Percentiles rank a stretch among this genome's conserved stretches.
Evolutionary conservation across 768 basidiomycete species (phyloP).

Genomic region (Pleurotus platypus): DNA sequence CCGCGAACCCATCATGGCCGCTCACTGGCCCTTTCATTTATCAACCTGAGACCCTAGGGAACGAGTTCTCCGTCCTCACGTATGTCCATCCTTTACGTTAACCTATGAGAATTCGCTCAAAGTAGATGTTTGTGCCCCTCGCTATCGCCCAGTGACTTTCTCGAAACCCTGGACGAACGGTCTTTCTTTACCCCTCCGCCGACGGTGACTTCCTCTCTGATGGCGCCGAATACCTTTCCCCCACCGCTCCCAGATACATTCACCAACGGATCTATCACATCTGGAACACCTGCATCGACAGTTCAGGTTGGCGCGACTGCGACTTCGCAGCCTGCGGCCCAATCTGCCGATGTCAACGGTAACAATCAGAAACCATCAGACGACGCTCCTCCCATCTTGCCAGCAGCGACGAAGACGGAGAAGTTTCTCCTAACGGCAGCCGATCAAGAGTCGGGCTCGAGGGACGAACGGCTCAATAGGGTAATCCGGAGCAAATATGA

Average conservation of each 20-base stretch:
- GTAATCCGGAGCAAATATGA: conserved; percentile 98
- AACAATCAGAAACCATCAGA: conserved; percentile 24
- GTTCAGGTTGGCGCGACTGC: neutral
- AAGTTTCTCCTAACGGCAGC: conserved; percentile 90
- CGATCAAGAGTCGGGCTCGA: conserved; percentile 87
- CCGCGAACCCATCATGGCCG: neutral
- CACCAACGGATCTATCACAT: conserved; percentile 3
- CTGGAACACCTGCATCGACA: conserved; percentile 10
- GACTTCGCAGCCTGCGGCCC: neutral
- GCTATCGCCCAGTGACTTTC: conserved; percentile 62
- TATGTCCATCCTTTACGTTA: conserved; percentile 28
- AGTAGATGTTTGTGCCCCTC: conserved; percentile 1
- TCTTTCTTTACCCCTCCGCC: conserved; percentile 70
- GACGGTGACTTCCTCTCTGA: conserved; percentile 22
- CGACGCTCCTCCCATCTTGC: conserved; percentile 52
- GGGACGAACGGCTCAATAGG: conserved; percentile 84
- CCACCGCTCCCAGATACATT: neutral
- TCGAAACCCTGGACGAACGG: conserved; percentile 83
- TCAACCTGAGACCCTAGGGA: conserved; percentile 71
- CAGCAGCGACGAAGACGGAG: conserved; percentile 79
- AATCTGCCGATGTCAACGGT: conserved; percentile 12
- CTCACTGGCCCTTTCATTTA: conserved; percentile 44
- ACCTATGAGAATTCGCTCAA: neutral
- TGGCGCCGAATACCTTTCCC: too few relatives aligned
- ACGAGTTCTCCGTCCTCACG: conserved; percentile 82